These are phyloP conservation scores for Penicillium angulare DNA, from an alignment of 495 filamentous ascomycete species.

Conservation along the genomic window DNA sequence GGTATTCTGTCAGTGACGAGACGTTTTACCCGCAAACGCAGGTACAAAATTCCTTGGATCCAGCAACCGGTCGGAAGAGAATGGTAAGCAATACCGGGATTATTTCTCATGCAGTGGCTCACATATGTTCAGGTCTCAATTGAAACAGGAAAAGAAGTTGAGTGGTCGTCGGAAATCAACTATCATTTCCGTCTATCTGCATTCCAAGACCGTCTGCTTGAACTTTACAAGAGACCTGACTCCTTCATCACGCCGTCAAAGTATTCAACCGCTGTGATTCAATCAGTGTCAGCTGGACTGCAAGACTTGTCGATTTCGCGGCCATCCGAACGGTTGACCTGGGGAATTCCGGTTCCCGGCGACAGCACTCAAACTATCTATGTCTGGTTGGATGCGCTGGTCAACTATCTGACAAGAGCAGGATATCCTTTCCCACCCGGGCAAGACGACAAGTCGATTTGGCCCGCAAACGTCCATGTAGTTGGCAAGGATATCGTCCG, in stretches of 20 bases:
- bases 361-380: constrained; percentile 90
- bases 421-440: constrained; percentile 81
- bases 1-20: constrained; percentile 97
- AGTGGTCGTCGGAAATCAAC: constrained; percentile 92
- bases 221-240: constrained; percentile 73
- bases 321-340: constrained; percentile 70
- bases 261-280: constrained; percentile 67
- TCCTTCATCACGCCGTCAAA: constrained; percentile 64
- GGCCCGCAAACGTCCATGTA: constrained; percentile 91
- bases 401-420: constrained; percentile 87
- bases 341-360: constrained; percentile 88
- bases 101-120: constrained; percentile 8
- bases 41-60: constrained; percentile 72
- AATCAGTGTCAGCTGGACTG: constrained; percentile 65
- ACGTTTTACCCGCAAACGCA: constrained; percentile 82
- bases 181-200: constrained; percentile 92
- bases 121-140: constrained; percentile 53
- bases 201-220: constrained; percentile 69
- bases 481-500: constrained; percentile 95
- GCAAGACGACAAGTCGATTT: constrained; percentile 58
- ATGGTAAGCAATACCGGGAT: constrained; percentile 50
- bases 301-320: constrained; percentile 88
- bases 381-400: constrained; percentile 93
- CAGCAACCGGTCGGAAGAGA: constrained; percentile 74
- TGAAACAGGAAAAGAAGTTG: constrained; percentile 88